Base-by-base conservation (phyloP, 2,329 filamentous ascomycete species). In the Hypoxylon sp. region DNA sequence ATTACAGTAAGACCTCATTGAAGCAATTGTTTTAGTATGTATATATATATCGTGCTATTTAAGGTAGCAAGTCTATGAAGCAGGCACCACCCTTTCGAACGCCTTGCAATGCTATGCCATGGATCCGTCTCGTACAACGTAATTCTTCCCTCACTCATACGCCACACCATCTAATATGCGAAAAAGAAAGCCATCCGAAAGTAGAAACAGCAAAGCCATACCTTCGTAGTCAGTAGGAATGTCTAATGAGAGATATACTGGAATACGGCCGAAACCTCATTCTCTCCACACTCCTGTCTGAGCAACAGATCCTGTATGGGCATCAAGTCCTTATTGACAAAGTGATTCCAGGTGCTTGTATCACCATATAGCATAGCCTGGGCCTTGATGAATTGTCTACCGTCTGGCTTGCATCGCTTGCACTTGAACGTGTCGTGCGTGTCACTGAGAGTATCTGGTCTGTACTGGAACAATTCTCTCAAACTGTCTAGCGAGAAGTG, bases 371-470 rank as follows among this genome's bases (percentile, higher is more conserved):
- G 82, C 91, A 98, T 95, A 1, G 96, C 96, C 3, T 92, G 92
- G 1, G 95, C 93, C 79, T 98, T 98, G 76, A 98, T 88, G 69
- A 87, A 88, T 80, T 99, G 96, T 67, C 87, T 91, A 0, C 95
- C 95, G 74, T 97, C 93, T 0, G 93, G 90, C 75, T 91, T 92
- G 80, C 96, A 99, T 43, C 96, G 86, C 83, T 97, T 98, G 80
- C 96, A 99, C 82, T 97, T 98, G 86, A 99, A 98, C 0, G 95
- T 98, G 76, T 98, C 96, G 78, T 99, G 96, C 0, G 96, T 99
- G 76, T 99, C 97, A 74, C 93, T 97, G 14, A 85, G 90, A 0
- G 96, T 99, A 50, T 90, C 88, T 0, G 90, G 86, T 57, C 93
- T 90, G 80, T 97, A 98, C 80, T 97, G 93, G 84, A 99, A 99